Evolutionary conservation across 2,329 filamentous ascomycete species (phyloP).

Genomic region (Botrytis byssoidea): DNA sequence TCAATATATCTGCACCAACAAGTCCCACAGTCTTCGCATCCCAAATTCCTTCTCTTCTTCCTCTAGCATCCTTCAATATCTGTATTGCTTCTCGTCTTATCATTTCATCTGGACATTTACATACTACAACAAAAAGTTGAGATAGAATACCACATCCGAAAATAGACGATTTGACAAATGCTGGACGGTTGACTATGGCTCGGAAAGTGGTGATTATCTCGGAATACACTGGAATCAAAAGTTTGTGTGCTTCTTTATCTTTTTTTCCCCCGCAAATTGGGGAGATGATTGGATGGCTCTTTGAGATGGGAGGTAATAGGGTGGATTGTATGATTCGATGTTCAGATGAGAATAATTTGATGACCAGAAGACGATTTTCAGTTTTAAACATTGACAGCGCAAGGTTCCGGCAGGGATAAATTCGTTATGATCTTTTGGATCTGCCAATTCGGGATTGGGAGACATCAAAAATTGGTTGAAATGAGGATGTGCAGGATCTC

Average conservation of each 20-base stretch:
- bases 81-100: constrained; percentile 26
- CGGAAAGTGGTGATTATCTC: constrained; percentile 23
- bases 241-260: too few species aligned
- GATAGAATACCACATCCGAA: constrained; percentile 28
- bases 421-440: background rate
- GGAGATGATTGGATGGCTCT: background rate
- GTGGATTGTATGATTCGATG: background rate
- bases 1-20: constrained; percentile 20
- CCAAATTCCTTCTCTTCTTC: constrained; percentile 28
- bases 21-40: constrained; percentile 22
- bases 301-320: background rate
- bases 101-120: constrained; percentile 14
- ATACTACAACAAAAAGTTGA: constrained; percentile 21
- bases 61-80: constrained; percentile 20
- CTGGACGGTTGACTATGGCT: constrained; percentile 14
- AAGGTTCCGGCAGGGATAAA: background rate
- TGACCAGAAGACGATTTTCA: background rate
- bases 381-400: background rate
- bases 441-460: background rate
- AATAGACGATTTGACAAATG: constrained; percentile 26
- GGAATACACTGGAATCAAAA: background rate
- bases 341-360: background rate
- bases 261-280: too few species aligned
- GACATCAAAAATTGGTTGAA: background rate
- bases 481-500: background rate